phyloP scores from a whole-genome alignment of 2,329 filamentous ascomycete genomes.

The Cladophialophora yegresii region DNA sequence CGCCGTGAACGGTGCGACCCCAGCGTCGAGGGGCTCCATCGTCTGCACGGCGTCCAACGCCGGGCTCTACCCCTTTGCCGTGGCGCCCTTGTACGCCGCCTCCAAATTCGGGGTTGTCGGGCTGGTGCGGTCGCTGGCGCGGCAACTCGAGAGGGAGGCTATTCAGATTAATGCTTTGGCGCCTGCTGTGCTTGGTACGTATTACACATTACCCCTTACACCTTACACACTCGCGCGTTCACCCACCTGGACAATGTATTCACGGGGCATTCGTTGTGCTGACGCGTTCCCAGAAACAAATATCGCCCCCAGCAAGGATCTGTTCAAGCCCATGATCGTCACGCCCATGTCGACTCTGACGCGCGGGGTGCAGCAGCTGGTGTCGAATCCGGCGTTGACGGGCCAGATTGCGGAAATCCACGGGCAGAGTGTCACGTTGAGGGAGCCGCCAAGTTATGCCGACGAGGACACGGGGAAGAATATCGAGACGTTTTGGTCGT shows the following conservation, averaged over 20 bases:
- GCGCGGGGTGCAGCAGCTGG: conserved; percentile 49
- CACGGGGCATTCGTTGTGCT: too few relatives aligned
- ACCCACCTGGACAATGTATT: not conserved
- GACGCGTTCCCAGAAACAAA: conserved; percentile 46
- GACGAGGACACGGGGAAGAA: conserved; percentile 54
- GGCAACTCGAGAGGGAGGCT: conserved; percentile 43
- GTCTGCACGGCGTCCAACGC: conserved; percentile 59
- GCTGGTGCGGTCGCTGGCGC: conserved; percentile 52
- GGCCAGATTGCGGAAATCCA: conserved; percentile 57
- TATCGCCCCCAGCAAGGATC: conserved; percentile 48
- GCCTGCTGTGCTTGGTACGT: conserved; percentile 54
- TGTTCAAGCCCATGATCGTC: conserved; percentile 54
- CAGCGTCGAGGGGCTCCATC: conserved; percentile 48
- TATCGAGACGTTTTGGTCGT: conserved; percentile 51
- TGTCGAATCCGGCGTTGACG: conserved; percentile 46
- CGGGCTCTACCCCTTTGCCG: conserved; percentile 55
- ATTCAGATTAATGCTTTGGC: conserved; percentile 57
- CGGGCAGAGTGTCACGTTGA: conserved; percentile 53
- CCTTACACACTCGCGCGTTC: not conserved
- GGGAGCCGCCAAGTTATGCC: conserved; percentile 50
- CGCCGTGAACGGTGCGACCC: conserved; percentile 29
- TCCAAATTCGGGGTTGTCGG: conserved; percentile 55
- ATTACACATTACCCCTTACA: too few relatives aligned
- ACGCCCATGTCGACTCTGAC: conserved; percentile 56
- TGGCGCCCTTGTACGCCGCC: conserved; percentile 54